These are phyloP conservation scores for Penicillium sp. DNA, from an alignment of 2,329 filamentous ascomycete genomes.

Conservation along the genomic window DNA sequence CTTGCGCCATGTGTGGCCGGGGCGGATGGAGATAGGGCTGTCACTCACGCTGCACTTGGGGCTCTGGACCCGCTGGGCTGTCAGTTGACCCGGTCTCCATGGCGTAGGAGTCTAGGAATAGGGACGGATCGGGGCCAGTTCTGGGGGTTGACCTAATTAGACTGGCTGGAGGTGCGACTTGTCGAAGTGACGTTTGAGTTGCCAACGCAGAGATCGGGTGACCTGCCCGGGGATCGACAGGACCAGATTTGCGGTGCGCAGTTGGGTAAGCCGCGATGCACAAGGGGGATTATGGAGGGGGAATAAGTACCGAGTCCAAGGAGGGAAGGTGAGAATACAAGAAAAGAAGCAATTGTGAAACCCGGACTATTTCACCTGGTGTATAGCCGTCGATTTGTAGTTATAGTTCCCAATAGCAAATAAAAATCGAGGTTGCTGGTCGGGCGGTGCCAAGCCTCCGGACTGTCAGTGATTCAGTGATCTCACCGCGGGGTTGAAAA, in stretches of 20 bases:
- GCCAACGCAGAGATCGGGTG: slow-evolving; percentile 48
- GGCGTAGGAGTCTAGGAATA: slow-evolving; percentile 1
- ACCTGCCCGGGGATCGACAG: slow-evolving; percentile 40
- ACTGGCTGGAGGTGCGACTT: slow-evolving; percentile 8
- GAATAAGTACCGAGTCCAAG: background rate
- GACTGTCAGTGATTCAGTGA: slow-evolving; percentile 13
- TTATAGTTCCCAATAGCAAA: slow-evolving; percentile 6
- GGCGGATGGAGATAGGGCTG: slow-evolving; percentile 12
- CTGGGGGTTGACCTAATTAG: slow-evolving; percentile 8
- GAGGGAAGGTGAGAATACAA: background rate
- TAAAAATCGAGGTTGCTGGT: slow-evolving; percentile 6
- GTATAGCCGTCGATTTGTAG: background rate
- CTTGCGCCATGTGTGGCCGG: background rate
- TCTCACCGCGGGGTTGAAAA: slow-evolving; percentile 3
- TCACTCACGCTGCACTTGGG: slow-evolving; percentile 30
- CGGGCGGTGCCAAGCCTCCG: slow-evolving; percentile 20
- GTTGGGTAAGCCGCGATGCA: slow-evolving; percentile 25
- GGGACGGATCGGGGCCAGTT: slow-evolving; percentile 23
- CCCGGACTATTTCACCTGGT: background rate
- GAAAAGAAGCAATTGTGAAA: no score
- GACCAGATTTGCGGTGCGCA: slow-evolving; percentile 31
- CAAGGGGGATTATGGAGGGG: background rate
- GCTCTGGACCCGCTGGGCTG: slow-evolving; percentile 27
- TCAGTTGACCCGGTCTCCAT: slow-evolving; percentile 34
- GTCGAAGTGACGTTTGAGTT: slow-evolving; percentile 33